Percentiles rank a stretch among this genome's conserved stretches.
Conservation (phyloP, 768 basidiomycete species). For the Trametes sanguinea region DNA sequence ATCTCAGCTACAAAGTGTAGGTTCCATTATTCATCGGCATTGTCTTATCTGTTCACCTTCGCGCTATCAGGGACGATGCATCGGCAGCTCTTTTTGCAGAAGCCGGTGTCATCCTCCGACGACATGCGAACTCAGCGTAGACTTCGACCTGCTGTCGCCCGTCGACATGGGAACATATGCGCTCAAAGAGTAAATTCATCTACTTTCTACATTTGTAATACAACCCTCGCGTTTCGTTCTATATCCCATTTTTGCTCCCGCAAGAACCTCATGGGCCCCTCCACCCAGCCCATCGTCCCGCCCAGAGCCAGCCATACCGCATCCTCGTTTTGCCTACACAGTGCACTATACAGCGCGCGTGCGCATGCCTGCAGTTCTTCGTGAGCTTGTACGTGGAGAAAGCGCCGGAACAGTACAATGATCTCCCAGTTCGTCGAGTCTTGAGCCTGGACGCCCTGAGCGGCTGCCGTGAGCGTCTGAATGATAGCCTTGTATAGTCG, state of each 20-base stretch:
- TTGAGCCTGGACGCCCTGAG: constrained; percentile 65
- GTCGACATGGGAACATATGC: neutral
- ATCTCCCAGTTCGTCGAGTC: constrained; percentile 83
- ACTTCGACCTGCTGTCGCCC: too few relatives aligned
- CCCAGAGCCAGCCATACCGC: constrained; percentile 80
- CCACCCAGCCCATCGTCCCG: constrained; percentile 49
- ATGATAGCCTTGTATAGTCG: constrained; percentile 77
- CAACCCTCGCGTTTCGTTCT: constrained; percentile 36
- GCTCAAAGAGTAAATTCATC: neutral
- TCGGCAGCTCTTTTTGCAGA: constrained; percentile 77
- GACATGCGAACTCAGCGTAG: constrained; percentile 53
- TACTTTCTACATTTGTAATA: constrained; percentile 15
- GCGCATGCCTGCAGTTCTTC: constrained; percentile 74
- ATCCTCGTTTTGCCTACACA: constrained; percentile 69
- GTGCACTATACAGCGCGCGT: constrained; percentile 59
- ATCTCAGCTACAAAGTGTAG: constrained; percentile 92
- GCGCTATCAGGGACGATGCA: constrained; percentile 65
- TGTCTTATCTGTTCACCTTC: too few relatives aligned
- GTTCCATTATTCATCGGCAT: constrained; percentile 28
- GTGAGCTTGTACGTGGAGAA: constrained; percentile 66
- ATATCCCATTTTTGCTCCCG: constrained; percentile 66
- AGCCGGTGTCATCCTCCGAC: constrained; percentile 80
- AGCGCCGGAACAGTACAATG: constrained; percentile 71
- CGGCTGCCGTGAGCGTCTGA: constrained; percentile 68
- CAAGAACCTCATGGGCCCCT: constrained; percentile 52